Evolutionary conservation across 805 yeast species (phyloP).

Genomic region (Candida dendrica): DNA sequence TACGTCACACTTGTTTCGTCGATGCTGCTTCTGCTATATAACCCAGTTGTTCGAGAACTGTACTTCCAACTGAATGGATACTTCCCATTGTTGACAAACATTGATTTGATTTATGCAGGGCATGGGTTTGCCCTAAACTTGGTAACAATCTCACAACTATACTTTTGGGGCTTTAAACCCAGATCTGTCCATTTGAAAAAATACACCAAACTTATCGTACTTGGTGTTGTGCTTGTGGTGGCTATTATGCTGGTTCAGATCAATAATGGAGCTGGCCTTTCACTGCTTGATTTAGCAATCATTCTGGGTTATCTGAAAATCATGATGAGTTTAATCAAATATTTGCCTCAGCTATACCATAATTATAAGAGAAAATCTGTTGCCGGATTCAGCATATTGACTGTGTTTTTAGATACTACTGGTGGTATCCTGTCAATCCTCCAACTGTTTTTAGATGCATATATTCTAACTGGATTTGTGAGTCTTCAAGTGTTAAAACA

Average conservation of each 20-base stretch:
- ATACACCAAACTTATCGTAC: slow-evolving; percentile 14
- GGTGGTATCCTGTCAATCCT: slow-evolving; percentile 25
- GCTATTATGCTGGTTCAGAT: slow-evolving; percentile 2
- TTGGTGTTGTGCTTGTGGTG: slow-evolving; percentile 1
- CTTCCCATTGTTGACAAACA: slow-evolving; percentile 33
- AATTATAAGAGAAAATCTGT: slow-evolving; percentile 75
- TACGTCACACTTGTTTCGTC: slow-evolving; percentile 37
- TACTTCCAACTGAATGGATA: slow-evolving; percentile 24
- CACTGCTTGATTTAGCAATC: slow-evolving; percentile 26
- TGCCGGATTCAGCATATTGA: slow-evolving; percentile 74
- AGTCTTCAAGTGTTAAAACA: slow-evolving; percentile 18
- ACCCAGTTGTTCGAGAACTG: slow-evolving; percentile 23
- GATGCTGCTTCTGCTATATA: slow-evolving; percentile 34
- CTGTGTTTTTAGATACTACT: slow-evolving; percentile 27
- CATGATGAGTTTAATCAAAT: slow-evolving; percentile 40
- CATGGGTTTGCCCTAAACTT: slow-evolving; percentile 40
- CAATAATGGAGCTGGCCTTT: slow-evolving; percentile 3
- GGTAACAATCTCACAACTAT: slow-evolving; percentile 34
- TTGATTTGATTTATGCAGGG: slow-evolving; percentile 39
- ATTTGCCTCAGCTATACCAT: slow-evolving; percentile 79
- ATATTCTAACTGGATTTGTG: slow-evolving; percentile 19
- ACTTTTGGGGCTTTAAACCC: slow-evolving; percentile 19
- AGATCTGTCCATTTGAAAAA: slow-evolving; percentile 11
- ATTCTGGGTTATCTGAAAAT: slow-evolving; percentile 37
- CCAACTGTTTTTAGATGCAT: slow-evolving; percentile 20